Conservation (phyloP, 2,329 filamentous ascomycete species). For the Zopfia rhizophila region DNA sequence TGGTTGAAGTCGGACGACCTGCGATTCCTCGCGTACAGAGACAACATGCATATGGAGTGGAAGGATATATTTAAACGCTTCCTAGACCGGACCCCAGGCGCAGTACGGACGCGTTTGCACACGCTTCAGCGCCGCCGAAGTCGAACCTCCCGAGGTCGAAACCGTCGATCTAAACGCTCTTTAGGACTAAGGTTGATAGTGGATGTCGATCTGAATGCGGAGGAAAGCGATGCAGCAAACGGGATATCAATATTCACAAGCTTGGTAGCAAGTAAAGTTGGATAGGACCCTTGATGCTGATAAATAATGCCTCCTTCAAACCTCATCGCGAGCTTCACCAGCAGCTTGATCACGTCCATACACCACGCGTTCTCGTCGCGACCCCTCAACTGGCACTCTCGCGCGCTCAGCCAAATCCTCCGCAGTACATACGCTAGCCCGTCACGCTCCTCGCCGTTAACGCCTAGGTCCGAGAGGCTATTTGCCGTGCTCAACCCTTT, state of each 20-base stretch:
- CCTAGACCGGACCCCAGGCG: conserved; percentile 12
- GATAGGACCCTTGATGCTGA: too few relatives aligned
- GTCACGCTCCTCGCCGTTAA: conserved; percentile 12
- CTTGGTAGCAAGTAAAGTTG: too few relatives aligned
- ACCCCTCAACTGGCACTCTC: conserved; percentile 10
- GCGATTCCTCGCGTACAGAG: conserved; percentile 9
- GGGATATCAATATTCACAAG: too few relatives aligned
- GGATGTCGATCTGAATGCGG: too few relatives aligned
- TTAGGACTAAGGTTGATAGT: too few relatives aligned
- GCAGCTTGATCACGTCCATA: conserved; percentile 15
- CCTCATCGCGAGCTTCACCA: conserved; percentile 17
- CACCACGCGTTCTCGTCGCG: conserved; percentile 26
- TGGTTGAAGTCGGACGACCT: conserved; percentile 8
- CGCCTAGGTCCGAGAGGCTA: conserved; percentile 8
- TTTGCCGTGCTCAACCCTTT: conserved; percentile 14
- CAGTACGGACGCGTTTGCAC: conserved; percentile 23
- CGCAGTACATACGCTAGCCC: conserved; percentile 16
- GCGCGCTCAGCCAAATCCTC: conserved; percentile 18
- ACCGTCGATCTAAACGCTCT: too few relatives aligned
- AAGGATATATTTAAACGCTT: conserved; percentile 24
- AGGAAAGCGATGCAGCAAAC: too few relatives aligned
- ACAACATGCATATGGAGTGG: conserved; percentile 20
- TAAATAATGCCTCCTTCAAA: too few relatives aligned
- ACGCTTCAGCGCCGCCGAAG: too few relatives aligned
- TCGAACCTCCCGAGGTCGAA: too few relatives aligned